Percentiles rank a stretch among this genome's conserved stretches.
phyloP scores from a whole-genome alignment of 2,329 filamentous ascomycete species.

The Emmonsia crescens region DNA sequence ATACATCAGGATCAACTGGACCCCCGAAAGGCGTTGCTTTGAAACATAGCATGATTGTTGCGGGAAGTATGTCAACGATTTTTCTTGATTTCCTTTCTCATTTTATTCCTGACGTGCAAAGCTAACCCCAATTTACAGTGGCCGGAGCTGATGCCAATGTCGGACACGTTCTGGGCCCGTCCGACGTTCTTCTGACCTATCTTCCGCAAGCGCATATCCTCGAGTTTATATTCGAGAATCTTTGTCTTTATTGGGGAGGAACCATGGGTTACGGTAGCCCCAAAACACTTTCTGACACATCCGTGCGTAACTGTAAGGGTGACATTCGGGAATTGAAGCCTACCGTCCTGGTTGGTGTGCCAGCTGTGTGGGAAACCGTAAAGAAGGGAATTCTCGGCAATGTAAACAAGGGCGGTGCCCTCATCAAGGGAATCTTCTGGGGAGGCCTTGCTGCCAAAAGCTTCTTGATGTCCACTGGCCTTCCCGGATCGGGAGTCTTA shows the following conservation, averaged over 20 bases:
- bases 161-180: conserved; percentile 63
- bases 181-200: conserved; percentile 77
- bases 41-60: conserved; percentile 66
- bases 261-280: conserved; percentile 84
- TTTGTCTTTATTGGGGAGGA: conserved; percentile 78
- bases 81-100: not conserved
- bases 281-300: conserved; percentile 74
- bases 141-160: conserved; percentile 72
- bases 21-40: conserved; percentile 76
- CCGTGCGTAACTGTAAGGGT: conserved; percentile 79
- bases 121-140: conserved; percentile 37
- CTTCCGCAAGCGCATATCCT: conserved; percentile 92
- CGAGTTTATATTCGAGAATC: conserved; percentile 90
- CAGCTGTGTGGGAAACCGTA: conserved; percentile 93
- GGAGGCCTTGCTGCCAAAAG: conserved; percentile 50
- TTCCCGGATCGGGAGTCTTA: conserved; percentile 52
- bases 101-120: conserved; percentile 2
- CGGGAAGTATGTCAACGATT: conserved; percentile 50
- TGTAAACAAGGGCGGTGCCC: conserved; percentile 58
- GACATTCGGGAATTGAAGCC: conserved; percentile 89
- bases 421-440: conserved; percentile 72
- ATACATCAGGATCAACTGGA: conserved; percentile 77
- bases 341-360: conserved; percentile 85
- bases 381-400: conserved; percentile 84
- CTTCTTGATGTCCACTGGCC: conserved; percentile 45